These are phyloP conservation scores for Acacia confusa DNA, from an alignment of 306 rosid genomes.

Conservation along the genomic window DNA sequence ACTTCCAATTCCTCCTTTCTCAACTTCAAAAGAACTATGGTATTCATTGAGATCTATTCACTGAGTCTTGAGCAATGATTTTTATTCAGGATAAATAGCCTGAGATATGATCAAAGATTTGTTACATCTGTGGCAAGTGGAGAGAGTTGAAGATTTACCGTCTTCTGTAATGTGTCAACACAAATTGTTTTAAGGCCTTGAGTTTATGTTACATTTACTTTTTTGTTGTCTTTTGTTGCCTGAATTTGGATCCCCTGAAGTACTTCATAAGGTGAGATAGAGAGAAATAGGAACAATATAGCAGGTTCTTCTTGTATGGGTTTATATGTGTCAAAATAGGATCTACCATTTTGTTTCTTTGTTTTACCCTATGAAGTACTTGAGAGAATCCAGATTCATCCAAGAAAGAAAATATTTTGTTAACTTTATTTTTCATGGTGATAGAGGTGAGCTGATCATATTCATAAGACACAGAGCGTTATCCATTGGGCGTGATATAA, in stretches of 20 bases:
- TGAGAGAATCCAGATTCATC: not conserved
- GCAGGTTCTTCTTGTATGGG: not conserved
- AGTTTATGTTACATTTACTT: not conserved
- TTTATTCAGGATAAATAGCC: not conserved
- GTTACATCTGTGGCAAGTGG: not conserved
- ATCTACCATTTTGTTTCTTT: not conserved
- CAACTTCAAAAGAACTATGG: not conserved
- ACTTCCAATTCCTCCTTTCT: not conserved
- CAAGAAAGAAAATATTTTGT: not conserved
- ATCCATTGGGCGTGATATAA: slow-evolving; percentile 23
- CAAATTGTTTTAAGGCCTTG: not conserved
- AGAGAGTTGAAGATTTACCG: not conserved
- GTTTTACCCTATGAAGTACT: not conserved
- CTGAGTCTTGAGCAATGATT: not conserved
- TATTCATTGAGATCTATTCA: not conserved
- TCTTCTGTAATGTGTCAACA: not conserved
- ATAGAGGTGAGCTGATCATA: slow-evolving; percentile 16
- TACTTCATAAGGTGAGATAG: not conserved
- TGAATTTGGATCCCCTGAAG: not conserved
- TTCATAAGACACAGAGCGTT: slow-evolving; percentile 7
- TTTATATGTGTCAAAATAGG: not conserved
- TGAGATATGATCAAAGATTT: not conserved
- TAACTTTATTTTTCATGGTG: slow-evolving; percentile 13
- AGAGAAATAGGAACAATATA: not conserved
- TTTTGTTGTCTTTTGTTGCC: not conserved